Conservation (phyloP, 305 asterid species). For the Caryopteris hybrid region DNA sequence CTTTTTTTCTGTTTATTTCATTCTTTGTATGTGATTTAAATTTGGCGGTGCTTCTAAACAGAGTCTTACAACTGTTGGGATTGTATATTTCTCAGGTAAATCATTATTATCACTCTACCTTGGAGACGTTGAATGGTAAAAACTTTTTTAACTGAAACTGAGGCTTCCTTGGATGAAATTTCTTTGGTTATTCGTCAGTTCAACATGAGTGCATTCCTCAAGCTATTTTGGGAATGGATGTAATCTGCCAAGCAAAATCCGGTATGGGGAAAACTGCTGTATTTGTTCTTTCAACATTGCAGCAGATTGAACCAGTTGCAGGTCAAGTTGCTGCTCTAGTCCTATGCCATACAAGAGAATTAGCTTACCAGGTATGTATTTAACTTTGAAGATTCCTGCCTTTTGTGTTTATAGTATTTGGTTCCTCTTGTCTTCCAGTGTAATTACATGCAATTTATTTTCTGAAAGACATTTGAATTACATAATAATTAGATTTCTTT, state of each 20-base stretch:
- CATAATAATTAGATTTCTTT: neutral
- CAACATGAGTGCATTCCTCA: constrained; percentile 98
- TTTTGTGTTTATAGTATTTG: neutral
- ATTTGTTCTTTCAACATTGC: constrained; percentile 76
- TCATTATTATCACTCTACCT: constrained; percentile 49
- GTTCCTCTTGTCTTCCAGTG: constrained; percentile 2
- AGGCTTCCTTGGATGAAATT: constrained; percentile 73
- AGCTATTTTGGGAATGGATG: constrained; percentile 97
- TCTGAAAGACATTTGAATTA: neutral
- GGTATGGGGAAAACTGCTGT: constrained; percentile 98
- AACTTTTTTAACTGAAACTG: constrained; percentile 67
- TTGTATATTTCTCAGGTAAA: constrained; percentile 63
- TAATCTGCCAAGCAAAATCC: constrained; percentile 93
- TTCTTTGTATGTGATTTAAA: neutral
- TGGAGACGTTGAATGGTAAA: constrained; percentile 75
- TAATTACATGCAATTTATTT: neutral
- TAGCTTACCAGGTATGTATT: constrained; percentile 79
- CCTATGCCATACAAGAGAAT: constrained; percentile 81
- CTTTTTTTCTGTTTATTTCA: neutral
- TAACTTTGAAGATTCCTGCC: neutral
- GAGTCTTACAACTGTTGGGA: constrained; percentile 3
- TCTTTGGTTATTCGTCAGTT: constrained; percentile 83
- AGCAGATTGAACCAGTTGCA: constrained; percentile 74
- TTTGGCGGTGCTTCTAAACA: neutral
- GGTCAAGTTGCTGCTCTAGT: constrained; percentile 91